Percentiles rank a stretch among this genome's conserved stretches.
phyloP scores from a whole-genome alignment of 2,329 filamentous ascomycete genomes.

The Ceratocystis harringtonii region DNA sequence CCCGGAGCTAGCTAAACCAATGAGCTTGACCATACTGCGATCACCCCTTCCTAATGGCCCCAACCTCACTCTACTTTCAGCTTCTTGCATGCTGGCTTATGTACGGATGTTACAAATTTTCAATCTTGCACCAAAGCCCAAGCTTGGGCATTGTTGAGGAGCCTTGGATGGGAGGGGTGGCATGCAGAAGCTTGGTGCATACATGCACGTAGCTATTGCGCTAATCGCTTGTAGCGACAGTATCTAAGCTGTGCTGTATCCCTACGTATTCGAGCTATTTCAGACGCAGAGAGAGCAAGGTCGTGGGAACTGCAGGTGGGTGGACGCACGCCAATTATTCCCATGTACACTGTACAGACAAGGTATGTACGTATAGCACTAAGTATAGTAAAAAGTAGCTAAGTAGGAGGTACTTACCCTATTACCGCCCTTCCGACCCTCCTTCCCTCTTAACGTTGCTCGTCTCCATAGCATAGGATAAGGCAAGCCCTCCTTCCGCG shows the following conservation, averaged over 20 bases:
- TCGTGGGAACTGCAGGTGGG: not conserved
- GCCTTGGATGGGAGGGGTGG: not conserved
- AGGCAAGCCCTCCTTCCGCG: not conserved
- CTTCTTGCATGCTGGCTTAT: conserved; percentile 10
- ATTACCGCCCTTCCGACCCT: not conserved
- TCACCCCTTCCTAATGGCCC: conserved; percentile 9
- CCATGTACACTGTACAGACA: not conserved
- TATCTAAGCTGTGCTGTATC: too few species aligned
- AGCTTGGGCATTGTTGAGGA: conserved; percentile 8
- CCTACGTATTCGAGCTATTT: too few species aligned
- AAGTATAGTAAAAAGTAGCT: not conserved
- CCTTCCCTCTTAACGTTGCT: not conserved
- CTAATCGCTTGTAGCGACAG: not conserved
- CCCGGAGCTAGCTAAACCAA: not conserved
- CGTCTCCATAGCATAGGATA: not conserved
- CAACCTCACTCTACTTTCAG: conserved; percentile 13
- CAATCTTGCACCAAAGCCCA: not conserved
- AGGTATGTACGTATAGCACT: not conserved
- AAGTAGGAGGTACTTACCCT: not conserved
- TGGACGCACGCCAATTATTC: not conserved
- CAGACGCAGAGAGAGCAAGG: not conserved
- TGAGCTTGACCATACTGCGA: not conserved
- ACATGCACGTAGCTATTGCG: not conserved
- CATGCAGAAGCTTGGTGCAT: not conserved
- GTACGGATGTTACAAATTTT: not conserved